These are phyloP conservation scores for Hsuehochloa calcarea DNA, from an alignment of 176 grass and related monocot genomes.

Conservation along the genomic window DNA sequence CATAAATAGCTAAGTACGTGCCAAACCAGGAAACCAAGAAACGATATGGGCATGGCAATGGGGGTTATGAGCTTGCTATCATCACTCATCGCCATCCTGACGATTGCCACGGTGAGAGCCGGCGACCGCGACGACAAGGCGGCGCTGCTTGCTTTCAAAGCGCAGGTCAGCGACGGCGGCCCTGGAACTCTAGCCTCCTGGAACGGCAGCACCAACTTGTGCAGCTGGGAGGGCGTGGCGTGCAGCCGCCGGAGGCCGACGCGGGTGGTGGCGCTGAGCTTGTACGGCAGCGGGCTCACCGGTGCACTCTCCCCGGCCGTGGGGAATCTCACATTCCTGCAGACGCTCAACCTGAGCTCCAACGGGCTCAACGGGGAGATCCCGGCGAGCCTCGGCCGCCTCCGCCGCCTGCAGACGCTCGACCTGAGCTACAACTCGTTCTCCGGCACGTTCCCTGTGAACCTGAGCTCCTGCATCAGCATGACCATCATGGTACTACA, in stretches of 20 bases:
- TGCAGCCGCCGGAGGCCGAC: neutral
- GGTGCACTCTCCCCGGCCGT: neutral
- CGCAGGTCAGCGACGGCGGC: neutral
- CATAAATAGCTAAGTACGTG: too few relatives aligned
- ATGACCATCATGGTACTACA: rapidly evolving
- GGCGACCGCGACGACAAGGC: neutral
- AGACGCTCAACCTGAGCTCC: neutral
- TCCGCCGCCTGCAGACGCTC: neutral
- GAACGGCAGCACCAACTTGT: neutral
- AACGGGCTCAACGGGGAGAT: neutral
- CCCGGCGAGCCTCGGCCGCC: neutral
- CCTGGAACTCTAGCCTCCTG: neutral
- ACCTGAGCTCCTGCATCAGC: neutral
- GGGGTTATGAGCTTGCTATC: neutral
- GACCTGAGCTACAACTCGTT: neutral
- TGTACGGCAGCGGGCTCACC: neutral
- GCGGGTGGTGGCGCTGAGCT: neutral
- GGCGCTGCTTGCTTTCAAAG: conserved; percentile 5
- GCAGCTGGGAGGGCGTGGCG: conserved; percentile 5
- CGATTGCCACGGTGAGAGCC: neutral
- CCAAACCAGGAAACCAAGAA: neutral
- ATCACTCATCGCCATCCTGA: neutral
- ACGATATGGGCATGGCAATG: neutral
- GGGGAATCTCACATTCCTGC: neutral
- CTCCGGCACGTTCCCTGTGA: neutral